Conservation (phyloP, 805 yeast genomes). For the Hanseniaspora thailandica region DNA sequence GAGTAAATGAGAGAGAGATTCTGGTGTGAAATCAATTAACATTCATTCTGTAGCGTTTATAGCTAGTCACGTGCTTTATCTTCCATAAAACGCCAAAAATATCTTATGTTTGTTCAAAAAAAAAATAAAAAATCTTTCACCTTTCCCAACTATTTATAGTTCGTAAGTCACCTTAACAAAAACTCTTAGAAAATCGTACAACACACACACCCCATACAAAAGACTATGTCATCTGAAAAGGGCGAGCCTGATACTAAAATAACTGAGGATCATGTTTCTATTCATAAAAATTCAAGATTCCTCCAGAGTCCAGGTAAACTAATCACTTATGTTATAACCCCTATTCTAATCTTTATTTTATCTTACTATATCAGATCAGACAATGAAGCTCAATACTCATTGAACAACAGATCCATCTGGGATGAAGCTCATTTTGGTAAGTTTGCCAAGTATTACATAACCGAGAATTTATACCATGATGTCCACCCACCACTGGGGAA, state of each 20-base stretch:
- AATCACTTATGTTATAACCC: conserved; percentile 33
- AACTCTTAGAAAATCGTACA: not conserved
- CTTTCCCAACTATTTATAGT: too few species aligned
- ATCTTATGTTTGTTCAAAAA: too few species aligned
- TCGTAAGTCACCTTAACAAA: too few species aligned
- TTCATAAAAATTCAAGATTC: not conserved
- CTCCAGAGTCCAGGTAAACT: not conserved
- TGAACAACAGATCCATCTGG: conserved; percentile 76
- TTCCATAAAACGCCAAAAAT: too few species aligned
- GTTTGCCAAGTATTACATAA: conserved; percentile 82
- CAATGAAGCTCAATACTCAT: conserved; percentile 39
- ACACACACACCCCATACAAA: not conserved
- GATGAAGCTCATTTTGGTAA: conserved; percentile 97
- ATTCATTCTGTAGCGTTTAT: too few species aligned
- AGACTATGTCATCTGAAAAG: not conserved
- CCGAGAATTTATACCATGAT: conserved; percentile 84
- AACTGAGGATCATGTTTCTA: not conserved
- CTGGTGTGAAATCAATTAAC: too few species aligned
- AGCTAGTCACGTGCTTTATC: too few species aligned
- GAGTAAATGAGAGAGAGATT: too few species aligned
- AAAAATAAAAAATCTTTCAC: too few species aligned
- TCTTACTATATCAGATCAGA: conserved; percentile 69
- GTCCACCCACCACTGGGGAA: conserved; percentile 97
- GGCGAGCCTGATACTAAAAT: not conserved
- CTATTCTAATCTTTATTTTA: conserved; percentile 53